Base-by-base conservation (phyloP, 2,329 filamentous ascomycete species). In the Pestalotiopsis fici region DNA sequence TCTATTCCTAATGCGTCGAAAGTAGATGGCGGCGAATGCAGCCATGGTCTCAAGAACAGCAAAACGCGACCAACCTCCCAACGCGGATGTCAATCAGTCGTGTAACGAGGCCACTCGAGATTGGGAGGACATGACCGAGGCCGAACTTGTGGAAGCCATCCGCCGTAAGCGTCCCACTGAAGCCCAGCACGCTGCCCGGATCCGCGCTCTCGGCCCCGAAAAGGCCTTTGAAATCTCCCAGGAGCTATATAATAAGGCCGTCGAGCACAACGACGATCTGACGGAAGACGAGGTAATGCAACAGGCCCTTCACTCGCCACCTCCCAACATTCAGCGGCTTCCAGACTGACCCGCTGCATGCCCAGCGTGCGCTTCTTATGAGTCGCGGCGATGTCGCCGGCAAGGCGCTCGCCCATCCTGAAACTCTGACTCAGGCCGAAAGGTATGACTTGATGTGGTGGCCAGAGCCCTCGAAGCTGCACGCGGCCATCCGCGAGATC, bases 321-420 rank as follows among this genome's bases (percentile, higher is more conserved):
- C 11, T 35, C 11, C 31, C 31, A 6, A 35, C 4, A 35, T 35
- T 35, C 31, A 11, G 3, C 31, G 31, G 31, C 31, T 35, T 11
- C 31, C 31, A 13, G 18, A 35, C 13, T 61, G 31, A 61, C 27
- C n/a, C 18, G 43, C 43, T 23, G 43, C 6, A 3, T 11, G 43
- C 55, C 12, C 15, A 61, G 59, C 59, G 59, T 37, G 21, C 35
- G 2, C 35, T 61, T 21, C 28, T 61, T 2, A 18, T 61, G 59
- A 23, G 27, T 27, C 59, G 59, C 31, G 59, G 59, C 27, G 59
- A 61, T 39, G 31, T 76, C 72, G 69, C 76, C 66, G 63, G 64
- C 21, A 50, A 43, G 23, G 54, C 64, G 6, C 15, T 65, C 50
- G 64, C 23, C 3, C 35, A 18, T 1, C 64, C 64, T 0, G 9